Percentiles rank a stretch among this genome's conserved stretches.
Evolutionary conservation across 208 protist genomes (phyloP).

Genomic region (Hexamita inflata): DNA sequence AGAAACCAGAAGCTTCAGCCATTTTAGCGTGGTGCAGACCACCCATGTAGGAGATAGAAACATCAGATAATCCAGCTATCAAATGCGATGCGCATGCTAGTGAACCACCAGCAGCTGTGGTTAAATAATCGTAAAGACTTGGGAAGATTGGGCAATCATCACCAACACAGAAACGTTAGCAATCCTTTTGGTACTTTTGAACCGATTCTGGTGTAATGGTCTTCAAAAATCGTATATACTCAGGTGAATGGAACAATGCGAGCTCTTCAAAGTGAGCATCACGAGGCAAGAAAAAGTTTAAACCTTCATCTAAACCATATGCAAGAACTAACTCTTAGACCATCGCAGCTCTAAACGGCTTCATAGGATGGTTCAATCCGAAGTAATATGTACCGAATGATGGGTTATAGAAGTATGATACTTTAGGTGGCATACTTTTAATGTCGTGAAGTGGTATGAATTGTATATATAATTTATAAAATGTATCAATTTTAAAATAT

Average conservation of each 20-base stretch:
- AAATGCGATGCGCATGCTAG: slow-evolving; percentile 71
- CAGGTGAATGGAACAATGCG: slow-evolving; percentile 60
- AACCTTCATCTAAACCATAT: slow-evolving; percentile 35
- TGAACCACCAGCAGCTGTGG: slow-evolving; percentile 34
- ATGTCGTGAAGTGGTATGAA: too few species aligned
- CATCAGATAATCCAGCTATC: slow-evolving; percentile 62
- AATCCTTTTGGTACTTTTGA: slow-evolving; percentile 25
- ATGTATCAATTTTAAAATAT: too few species aligned
- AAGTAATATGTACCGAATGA: slow-evolving; percentile 31
- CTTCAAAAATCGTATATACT: slow-evolving; percentile 63
- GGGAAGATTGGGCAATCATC: slow-evolving; percentile 74
- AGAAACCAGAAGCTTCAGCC: slow-evolving; percentile 84
- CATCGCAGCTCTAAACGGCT: slow-evolving; percentile 28
- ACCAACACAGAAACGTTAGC: slow-evolving; percentile 55
- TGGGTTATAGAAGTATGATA: slow-evolving; percentile 26
- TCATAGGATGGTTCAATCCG: slow-evolving; percentile 35
- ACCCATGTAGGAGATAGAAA: slow-evolving; percentile 96
- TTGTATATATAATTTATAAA: too few species aligned
- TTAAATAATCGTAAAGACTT: slow-evolving; percentile 58
- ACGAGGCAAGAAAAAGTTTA: slow-evolving; percentile 34
- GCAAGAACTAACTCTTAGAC: slow-evolving; percentile 27
- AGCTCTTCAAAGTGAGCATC: slow-evolving; percentile 47
- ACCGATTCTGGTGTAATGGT: slow-evolving; percentile 38
- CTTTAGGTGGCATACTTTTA: slow-evolving; percentile 9
- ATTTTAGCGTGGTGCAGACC: slow-evolving; percentile 86